phyloP scores from a whole-genome alignment of 495 filamentous ascomycete species.

The Aspergillus cristatus region DNA sequence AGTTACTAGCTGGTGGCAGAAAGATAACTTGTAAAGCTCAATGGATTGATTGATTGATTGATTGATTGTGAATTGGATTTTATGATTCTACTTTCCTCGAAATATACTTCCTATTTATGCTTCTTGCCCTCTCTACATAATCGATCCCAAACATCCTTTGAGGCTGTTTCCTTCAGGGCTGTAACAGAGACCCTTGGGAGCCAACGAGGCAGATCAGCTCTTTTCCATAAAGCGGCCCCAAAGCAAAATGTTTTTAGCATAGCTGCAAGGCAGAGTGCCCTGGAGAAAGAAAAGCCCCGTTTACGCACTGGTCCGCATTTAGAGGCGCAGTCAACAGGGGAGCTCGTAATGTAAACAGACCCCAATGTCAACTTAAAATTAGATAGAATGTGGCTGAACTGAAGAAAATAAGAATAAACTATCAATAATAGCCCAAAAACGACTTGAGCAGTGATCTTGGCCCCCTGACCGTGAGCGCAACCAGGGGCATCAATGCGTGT shows the following conservation, averaged over 20 bases:
- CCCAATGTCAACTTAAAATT: neutral
- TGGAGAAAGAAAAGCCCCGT: too few species aligned
- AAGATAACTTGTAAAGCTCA: neutral
- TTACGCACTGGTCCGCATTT: too few species aligned
- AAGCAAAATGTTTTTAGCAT: too few species aligned
- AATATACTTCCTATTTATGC: slow-evolving; percentile 1
- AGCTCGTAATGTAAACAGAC: neutral
- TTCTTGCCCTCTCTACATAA: neutral
- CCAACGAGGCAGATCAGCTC: too few species aligned
- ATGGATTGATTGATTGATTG: neutral
- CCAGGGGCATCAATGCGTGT: too few species aligned
- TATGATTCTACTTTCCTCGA: neutral
- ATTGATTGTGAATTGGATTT: neutral
- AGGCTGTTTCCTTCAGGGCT: neutral
- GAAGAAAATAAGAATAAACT: neutral
- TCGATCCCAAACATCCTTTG: neutral
- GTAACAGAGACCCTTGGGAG: neutral
- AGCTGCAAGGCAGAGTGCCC: too few species aligned
- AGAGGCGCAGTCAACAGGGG: neutral
- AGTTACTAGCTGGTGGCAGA: too few species aligned
- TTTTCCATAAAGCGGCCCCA: too few species aligned
- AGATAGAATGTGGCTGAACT: neutral
- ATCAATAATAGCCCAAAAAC: neutral
- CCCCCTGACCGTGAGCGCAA: neutral
- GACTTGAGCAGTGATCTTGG: neutral